Evolutionary conservation across 495 filamentous ascomycete species (phyloP).

Genomic region (Lentithecium fluviatile): DNA sequence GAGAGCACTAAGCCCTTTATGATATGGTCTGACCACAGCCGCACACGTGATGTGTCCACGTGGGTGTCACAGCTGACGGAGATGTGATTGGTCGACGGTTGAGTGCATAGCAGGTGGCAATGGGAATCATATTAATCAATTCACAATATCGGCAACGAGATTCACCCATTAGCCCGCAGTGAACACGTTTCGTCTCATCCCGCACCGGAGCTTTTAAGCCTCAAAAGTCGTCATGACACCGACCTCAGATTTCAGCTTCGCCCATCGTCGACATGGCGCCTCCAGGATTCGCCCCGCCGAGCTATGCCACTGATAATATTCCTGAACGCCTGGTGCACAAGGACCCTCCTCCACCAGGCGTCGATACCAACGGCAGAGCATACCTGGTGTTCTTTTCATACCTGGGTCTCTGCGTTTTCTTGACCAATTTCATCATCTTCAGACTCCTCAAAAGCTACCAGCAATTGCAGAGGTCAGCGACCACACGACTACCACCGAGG

Average conservation of each 20-base stretch:
- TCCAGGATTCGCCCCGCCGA: slow-evolving; percentile 16
- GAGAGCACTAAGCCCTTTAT: slow-evolving; percentile 15
- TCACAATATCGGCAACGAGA: slow-evolving; percentile 8
- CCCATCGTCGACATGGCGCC: slow-evolving; percentile 18
- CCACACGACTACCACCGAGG: slow-evolving; percentile 1
- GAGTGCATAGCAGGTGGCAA: neutral
- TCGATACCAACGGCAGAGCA: slow-evolving; percentile 25
- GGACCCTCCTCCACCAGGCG: slow-evolving; percentile 12
- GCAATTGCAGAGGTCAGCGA: slow-evolving; percentile 14
- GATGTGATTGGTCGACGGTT: neutral
- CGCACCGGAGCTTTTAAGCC: neutral
- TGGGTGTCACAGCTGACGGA: neutral
- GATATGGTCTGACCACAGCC: neutral
- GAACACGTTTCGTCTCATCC: slow-evolving; percentile 25
- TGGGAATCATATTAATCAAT: slow-evolving; percentile 12
- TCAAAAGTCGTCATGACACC: neutral
- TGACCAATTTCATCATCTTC: slow-evolving; percentile 31
- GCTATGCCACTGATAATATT: slow-evolving; percentile 13
- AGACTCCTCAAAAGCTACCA: slow-evolving; percentile 18
- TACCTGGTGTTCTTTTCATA: slow-evolving; percentile 32
- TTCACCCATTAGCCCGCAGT: slow-evolving; percentile 28
- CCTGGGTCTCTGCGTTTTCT: slow-evolving; percentile 24
- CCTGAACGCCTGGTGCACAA: slow-evolving; percentile 15
- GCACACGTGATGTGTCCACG: slow-evolving; percentile 19
- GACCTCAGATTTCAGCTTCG: neutral